Conservation (phyloP, 805 yeast genomes). For the Sugiyamaella marilandica region DNA sequence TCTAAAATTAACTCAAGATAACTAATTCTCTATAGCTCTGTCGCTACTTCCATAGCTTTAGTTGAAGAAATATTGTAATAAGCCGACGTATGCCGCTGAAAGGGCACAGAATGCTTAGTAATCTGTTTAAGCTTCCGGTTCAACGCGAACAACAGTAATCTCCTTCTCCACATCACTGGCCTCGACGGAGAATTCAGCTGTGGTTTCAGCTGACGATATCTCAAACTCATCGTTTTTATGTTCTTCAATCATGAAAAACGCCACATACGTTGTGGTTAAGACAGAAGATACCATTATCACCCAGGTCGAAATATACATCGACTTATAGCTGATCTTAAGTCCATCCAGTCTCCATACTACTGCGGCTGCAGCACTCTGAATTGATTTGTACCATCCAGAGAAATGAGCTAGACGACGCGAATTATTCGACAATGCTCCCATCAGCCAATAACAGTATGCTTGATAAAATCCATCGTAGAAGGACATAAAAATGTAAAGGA, state of each 20-base stretch:
- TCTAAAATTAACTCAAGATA: no score
- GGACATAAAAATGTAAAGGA: slow-evolving; percentile 58
- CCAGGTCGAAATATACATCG: slow-evolving; percentile 9
- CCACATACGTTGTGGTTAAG: background rate
- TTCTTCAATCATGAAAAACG: background rate
- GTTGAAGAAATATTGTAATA: no score
- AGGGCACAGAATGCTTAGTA: no score
- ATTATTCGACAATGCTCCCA: slow-evolving; percentile 55
- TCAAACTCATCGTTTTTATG: background rate
- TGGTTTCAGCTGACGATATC: background rate
- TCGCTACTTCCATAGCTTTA: no score
- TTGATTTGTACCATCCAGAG: slow-evolving; percentile 57
- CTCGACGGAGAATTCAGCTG: background rate
- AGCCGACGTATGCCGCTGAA: no score
- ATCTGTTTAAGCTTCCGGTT: background rate
- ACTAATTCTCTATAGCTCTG: no score
- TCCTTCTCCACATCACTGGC: background rate
- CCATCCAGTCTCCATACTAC: slow-evolving; percentile 53
- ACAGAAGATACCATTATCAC: slow-evolving; percentile 6
- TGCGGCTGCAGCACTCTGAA: slow-evolving; percentile 60
- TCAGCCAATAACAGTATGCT: slow-evolving; percentile 48
- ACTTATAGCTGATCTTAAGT: background rate
- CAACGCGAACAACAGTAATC: background rate
- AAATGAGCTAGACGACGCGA: slow-evolving; percentile 50
- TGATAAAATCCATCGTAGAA: slow-evolving; percentile 55